These are phyloP conservation scores for Citrus trifoliata DNA, from an alignment of 345 rosid species.

Conservation along the genomic window DNA sequence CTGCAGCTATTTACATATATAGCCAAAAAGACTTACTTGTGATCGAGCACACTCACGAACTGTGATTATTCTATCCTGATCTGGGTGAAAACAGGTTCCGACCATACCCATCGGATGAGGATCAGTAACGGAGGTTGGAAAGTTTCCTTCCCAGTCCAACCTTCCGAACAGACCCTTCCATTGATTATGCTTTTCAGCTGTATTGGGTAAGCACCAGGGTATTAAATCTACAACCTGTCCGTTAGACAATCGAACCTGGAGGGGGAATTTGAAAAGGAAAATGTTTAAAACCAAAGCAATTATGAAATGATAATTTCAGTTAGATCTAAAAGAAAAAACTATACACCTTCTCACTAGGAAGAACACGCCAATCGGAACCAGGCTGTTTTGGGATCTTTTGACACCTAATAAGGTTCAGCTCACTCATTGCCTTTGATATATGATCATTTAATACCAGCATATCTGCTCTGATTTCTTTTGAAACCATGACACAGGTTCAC, in stretches of 20 bases:
- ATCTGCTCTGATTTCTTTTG: constrained; percentile 69
- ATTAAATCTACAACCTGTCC: constrained; percentile 67
- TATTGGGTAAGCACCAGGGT: constrained; percentile 83
- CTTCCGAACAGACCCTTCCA: constrained; percentile 95
- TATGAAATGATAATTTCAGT: not conserved
- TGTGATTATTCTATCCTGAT: constrained; percentile 75
- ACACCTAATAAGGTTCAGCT: constrained; percentile 69
- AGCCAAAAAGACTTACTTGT: constrained; percentile 42
- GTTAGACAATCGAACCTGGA: constrained; percentile 57
- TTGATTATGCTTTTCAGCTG: constrained; percentile 67
- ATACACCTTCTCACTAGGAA: constrained; percentile 71
- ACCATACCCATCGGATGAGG: constrained; percentile 97
- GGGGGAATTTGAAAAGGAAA: not conserved
- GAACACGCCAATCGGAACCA: constrained; percentile 92
- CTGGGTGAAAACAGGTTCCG: constrained; percentile 96
- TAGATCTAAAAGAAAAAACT: not conserved
- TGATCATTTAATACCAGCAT: constrained; percentile 58
- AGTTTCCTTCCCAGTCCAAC: constrained; percentile 91
- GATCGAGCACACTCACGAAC: constrained; percentile 94
- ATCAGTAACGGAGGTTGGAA: constrained; percentile 83
- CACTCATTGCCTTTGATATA: constrained; percentile 78
- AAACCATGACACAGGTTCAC: constrained; percentile 73
- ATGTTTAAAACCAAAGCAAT: not conserved
- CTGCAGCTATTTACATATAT: not conserved
- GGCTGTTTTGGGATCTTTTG: constrained; percentile 74